Conservation (phyloP, 202 grass and related monocot genomes). For the Digitaria exilis region DNA sequence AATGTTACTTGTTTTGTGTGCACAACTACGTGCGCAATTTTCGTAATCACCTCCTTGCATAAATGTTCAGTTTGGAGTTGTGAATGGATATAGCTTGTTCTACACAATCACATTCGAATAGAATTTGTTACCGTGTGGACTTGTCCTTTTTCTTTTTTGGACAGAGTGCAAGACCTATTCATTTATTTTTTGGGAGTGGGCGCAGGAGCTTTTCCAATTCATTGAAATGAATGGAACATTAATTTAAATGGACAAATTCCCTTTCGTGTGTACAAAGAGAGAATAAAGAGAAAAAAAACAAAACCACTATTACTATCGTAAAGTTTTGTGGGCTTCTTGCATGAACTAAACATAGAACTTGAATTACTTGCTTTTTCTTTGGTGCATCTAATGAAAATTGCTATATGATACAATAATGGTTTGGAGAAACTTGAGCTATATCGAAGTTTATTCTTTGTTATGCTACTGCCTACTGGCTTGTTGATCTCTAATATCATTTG, state of each 20-base stretch:
- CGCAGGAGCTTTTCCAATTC: not conserved
- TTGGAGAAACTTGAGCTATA: slow-evolving; percentile 5
- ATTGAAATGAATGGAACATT: not conserved
- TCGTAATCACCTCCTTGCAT: slow-evolving; percentile 26
- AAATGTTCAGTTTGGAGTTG: slow-evolving; percentile 23
- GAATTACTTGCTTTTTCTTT: not conserved
- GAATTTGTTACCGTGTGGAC: not conserved
- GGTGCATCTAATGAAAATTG: slow-evolving; percentile 22
- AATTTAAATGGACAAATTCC: not conserved
- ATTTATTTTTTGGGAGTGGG: too few relatives aligned
- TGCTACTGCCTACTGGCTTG: not conserved
- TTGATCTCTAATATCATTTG: slow-evolving; percentile 13
- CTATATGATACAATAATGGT: not conserved
- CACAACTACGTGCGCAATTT: slow-evolving; percentile 21
- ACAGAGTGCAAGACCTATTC: too few relatives aligned
- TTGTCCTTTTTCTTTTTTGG: not conserved
- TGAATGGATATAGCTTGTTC: slow-evolving; percentile 1
- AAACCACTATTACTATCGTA: not conserved
- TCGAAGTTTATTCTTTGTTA: not conserved
- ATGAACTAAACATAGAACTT: slow-evolving; percentile 28
- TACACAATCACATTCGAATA: not conserved
- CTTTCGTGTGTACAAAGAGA: not conserved
- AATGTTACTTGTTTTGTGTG: slow-evolving; percentile 35
- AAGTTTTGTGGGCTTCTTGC: slow-evolving; percentile 8
- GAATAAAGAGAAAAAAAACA: not conserved